Percentiles rank a stretch among this genome's conserved stretches.
Conservation (phyloP, 768 basidiomycete genomes). For the Podaxis sp. region DNA sequence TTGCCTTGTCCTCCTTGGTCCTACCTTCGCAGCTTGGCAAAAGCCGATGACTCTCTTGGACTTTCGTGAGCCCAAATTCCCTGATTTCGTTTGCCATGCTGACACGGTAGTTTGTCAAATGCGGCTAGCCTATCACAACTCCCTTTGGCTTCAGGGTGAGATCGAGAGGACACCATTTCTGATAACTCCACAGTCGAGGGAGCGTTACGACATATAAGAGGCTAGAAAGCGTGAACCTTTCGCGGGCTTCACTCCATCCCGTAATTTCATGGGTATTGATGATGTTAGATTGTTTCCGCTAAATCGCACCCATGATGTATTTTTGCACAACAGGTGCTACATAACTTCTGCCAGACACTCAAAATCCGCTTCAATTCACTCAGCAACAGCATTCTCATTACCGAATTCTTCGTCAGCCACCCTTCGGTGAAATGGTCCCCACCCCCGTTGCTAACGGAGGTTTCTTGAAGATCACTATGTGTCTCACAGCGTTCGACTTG, state of each 20-base stretch:
- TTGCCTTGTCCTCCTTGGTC: no score
- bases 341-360: slow-evolving; percentile 35
- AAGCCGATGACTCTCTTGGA: slow-evolving; percentile 21
- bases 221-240: slow-evolving; percentile 52
- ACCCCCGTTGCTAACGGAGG: slow-evolving; percentile 41
- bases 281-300: background rate
- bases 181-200: slow-evolving; percentile 39
- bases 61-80: slow-evolving; percentile 38
- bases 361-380: slow-evolving; percentile 3
- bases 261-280: background rate
- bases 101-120: background rate
- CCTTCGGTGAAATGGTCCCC: slow-evolving; percentile 48
- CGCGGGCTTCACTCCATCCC: slow-evolving; percentile 25
- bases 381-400: background rate
- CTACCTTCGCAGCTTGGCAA: no score
- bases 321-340: slow-evolving; percentile 50
- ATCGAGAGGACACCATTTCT: slow-evolving; percentile 50
- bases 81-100: background rate
- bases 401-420: slow-evolving; percentile 46
- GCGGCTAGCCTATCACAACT: slow-evolving; percentile 47
- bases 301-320: slow-evolving; percentile 42
- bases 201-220: slow-evolving; percentile 35
- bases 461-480: background rate
- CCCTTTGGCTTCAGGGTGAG: slow-evolving; percentile 42
- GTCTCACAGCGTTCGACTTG: background rate